These are phyloP conservation scores for Acacia confusa DNA, from an alignment of 306 rosid species.

Conservation along the genomic window DNA sequence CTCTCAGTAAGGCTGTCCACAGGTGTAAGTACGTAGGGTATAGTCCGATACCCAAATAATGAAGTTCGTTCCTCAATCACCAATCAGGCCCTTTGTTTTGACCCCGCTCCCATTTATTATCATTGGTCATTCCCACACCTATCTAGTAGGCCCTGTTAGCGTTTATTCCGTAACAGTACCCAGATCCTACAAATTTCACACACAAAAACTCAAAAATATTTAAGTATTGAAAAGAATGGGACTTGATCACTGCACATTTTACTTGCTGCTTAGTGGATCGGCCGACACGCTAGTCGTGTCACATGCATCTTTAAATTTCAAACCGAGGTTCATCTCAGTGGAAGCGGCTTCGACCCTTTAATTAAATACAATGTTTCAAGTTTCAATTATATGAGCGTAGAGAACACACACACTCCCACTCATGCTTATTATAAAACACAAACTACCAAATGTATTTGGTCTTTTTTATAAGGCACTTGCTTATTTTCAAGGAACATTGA, in stretches of 20 bases:
- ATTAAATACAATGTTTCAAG: too few species aligned
- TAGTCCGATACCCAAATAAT: conserved; percentile 23
- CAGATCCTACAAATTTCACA: background rate
- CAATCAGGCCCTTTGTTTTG: conserved; percentile 25
- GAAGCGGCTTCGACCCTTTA: too few species aligned
- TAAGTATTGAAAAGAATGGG: background rate
- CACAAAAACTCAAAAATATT: background rate
- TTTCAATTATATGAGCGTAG: too few species aligned
- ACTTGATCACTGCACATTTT: background rate
- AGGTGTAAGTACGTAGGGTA: background rate
- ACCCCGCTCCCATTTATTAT: conserved; percentile 3
- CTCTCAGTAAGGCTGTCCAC: conserved; percentile 43
- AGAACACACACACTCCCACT: too few species aligned
- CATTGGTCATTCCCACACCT: background rate
- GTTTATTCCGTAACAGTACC: background rate
- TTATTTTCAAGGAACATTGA: too few species aligned
- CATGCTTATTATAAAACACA: too few species aligned
- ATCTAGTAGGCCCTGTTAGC: background rate
- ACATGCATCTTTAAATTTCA: background rate
- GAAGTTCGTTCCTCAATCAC: conserved; percentile 24
- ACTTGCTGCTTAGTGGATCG: background rate
- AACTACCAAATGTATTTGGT: too few species aligned
- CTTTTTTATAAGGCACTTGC: too few species aligned
- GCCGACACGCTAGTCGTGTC: background rate
- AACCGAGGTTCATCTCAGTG: too few species aligned